Evolutionary conservation across 2,329 filamentous ascomycete species (phyloP), one percentile per base, ranked within the genome.

Genomic region (Saccharata proteae): DNA sequence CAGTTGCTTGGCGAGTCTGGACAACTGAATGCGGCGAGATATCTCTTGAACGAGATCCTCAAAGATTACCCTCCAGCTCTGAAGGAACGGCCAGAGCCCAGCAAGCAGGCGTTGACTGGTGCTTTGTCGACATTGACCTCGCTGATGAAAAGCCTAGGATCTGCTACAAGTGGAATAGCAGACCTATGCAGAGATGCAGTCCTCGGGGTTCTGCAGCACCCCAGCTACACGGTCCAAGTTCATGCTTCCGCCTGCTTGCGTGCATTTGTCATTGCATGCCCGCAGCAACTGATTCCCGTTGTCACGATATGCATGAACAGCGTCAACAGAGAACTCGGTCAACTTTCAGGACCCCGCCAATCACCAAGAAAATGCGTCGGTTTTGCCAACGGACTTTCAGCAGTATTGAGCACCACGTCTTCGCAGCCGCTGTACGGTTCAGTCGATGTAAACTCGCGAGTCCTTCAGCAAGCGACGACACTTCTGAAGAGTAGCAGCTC

Each of bases 251-350:
- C 81, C 38, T 93, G 85, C 48, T 64, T 96, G 44, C 84, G 88
- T 43, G 74, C 71, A 0, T 90, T 96, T 47, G 82, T 93, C 1
- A 65, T 93, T 25, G 85, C 85, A 10, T 94, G 85, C 44, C 90
- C 90, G 4, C 82, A 93, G 43, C 88, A 96, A 49, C 71, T 98
- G 5, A 63, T 96, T 4, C 82, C 84, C 3, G 90, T 85, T 40
- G 74, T 96, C 12, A 93, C 88, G 0, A 82, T 96, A 26, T 96
- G 86, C 55, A 86, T 96, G 80, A 94, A 94, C 54, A 94, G 84
- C 51, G 69, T 98, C 38, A 82, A 76, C 38, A 71, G 90, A 40
- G 90, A 98, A 48, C 67, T 98, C 16, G 77, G 77, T 16, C 69
- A 90, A 25, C 68, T 96, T 5, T 72, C 69, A 10, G 74, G 76